Evolutionary conservation across 1,284 basidiomycete genomes (phyloP).

Genomic region (Tilletiopsis washingtonensis): DNA sequence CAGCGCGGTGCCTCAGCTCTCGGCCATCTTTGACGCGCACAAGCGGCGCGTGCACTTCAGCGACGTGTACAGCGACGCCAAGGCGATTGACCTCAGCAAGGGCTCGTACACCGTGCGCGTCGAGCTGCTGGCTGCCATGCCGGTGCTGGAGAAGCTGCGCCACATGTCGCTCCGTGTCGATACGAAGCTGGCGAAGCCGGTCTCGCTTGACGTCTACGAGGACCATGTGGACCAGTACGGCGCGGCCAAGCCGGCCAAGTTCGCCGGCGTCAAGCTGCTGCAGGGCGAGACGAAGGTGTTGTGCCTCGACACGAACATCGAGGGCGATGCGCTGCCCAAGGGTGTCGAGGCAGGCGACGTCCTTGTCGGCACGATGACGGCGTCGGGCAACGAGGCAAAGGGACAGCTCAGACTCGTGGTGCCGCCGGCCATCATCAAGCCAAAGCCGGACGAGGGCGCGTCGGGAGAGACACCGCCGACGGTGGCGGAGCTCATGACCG

Average conservation of each 20-base stretch:
- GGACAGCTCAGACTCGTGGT: slow-evolving; percentile 39
- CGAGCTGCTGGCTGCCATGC: slow-evolving; percentile 39
- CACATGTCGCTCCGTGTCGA: slow-evolving; percentile 39
- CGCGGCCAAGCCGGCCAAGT: slow-evolving; percentile 23
- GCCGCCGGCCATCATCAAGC: slow-evolving; percentile 35
- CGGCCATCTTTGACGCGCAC: slow-evolving; percentile 40
- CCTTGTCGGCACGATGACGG: slow-evolving; percentile 38
- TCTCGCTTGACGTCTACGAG: slow-evolving; percentile 38
- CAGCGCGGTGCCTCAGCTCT: slow-evolving; percentile 40
- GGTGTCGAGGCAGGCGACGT: slow-evolving; percentile 44
- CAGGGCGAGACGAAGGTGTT: slow-evolving; percentile 41
- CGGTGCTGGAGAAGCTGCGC: slow-evolving; percentile 41
- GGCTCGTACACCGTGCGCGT: slow-evolving; percentile 45
- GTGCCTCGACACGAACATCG: slow-evolving; percentile 38
- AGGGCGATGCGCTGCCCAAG: slow-evolving; percentile 43
- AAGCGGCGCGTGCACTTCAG: slow-evolving; percentile 40
- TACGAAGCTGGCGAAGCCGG: slow-evolving; percentile 39
- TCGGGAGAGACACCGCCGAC: slow-evolving; percentile 1
- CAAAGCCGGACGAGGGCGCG: slow-evolving; percentile 18
- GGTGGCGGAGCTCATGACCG: slow-evolving; percentile 41
- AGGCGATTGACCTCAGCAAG: slow-evolving; percentile 40
- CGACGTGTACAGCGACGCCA: slow-evolving; percentile 42
- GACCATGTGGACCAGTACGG: slow-evolving; percentile 44
- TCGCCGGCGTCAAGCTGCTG: slow-evolving; percentile 37
- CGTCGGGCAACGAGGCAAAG: slow-evolving; percentile 18